These are phyloP conservation scores for Leccinum fuscescens DNA, from an alignment of 1,284 basidiomycete genomes.

Conservation along the genomic window DNA sequence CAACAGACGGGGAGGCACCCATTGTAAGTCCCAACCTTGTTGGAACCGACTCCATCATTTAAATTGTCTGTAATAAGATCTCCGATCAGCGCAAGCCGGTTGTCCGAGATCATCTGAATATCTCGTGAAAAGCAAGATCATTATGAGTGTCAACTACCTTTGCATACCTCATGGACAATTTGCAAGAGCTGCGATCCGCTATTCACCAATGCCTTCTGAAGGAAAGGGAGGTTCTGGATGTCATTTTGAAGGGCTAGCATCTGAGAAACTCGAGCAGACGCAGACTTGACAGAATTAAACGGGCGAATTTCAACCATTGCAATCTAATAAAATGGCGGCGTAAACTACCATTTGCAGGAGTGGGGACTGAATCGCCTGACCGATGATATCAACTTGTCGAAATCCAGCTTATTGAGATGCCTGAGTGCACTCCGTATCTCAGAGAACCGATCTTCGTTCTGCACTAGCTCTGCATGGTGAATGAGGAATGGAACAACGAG, in stretches of 20 bases:
- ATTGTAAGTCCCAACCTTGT: conserved; percentile 48
- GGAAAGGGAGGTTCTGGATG: conserved; percentile 60
- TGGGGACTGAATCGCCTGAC: conserved; percentile 38
- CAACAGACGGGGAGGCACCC: neutral
- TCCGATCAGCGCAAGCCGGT: conserved; percentile 63
- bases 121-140: neutral
- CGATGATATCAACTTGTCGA: conserved; percentile 82
- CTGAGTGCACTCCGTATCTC: conserved; percentile 70
- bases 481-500: conserved; percentile 3
- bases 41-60: conserved; percentile 65
- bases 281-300: conserved; percentile 55
- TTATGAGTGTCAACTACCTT: neutral
- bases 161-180: conserved; percentile 56
- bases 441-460: conserved; percentile 72
- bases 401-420: conserved; percentile 73
- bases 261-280: conserved; percentile 68
- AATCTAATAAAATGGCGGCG: conserved; percentile 43
- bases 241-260: conserved; percentile 74
- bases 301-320: conserved; percentile 58
- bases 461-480: conserved; percentile 62
- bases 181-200: conserved; percentile 59
- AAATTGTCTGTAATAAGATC: conserved; percentile 57
- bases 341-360: neutral
- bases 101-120: conserved; percentile 68
- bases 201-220: conserved; percentile 60